Evolutionary conservation across 768 basidiomycete species (phyloP), one percentile per base, ranked within the genome.

Genomic region (Auricularia sp.): DNA sequence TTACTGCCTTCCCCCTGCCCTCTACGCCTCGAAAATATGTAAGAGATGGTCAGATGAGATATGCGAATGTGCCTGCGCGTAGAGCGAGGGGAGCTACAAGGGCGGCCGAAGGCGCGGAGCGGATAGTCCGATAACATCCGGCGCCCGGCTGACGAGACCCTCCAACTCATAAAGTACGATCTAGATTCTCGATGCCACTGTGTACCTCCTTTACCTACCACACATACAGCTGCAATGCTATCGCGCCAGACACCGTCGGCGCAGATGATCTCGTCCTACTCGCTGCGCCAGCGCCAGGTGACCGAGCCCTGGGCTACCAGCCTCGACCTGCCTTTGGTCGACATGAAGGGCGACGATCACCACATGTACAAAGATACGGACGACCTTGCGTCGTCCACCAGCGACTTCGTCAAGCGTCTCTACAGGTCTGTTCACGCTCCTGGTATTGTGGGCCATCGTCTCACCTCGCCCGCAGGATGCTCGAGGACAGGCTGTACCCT

Each of bases 341-440:
- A 51, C 47, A 16, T 51, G 18, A 51, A 51, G 47, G 14, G 18
- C 21, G 47, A 51, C 18, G 47, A 51, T 16, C 47, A 51, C 47
- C 29, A 47, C 44, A 36, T 60, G 16, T 16, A 53, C 51, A 77
- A 77, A 36, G 81, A 81, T 43, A 61, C 65, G 10, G 90, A 91
- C 65, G 90, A 91, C 71, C 79, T 80, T 64, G 88, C 91, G 89
- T 87, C 91, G 1, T 84, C 88, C n/a, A 90, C 93, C 36, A 87
- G 86, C 70, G 93, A 95, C 76, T 96, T 96, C 73, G 93, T 95
- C 68, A 94, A 94, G 79, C 95, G 94, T 73, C 77, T 96, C 8
- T 94, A 89, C 88, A 91, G 89, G 93, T 93, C 54, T 66, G 83
- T 76, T 1, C 59, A 33, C 44, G 18, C 42, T 21, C 58, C 34